phyloP scores from a whole-genome alignment of 306 rosid genomes.

The Ochetophila trinervis region DNA sequence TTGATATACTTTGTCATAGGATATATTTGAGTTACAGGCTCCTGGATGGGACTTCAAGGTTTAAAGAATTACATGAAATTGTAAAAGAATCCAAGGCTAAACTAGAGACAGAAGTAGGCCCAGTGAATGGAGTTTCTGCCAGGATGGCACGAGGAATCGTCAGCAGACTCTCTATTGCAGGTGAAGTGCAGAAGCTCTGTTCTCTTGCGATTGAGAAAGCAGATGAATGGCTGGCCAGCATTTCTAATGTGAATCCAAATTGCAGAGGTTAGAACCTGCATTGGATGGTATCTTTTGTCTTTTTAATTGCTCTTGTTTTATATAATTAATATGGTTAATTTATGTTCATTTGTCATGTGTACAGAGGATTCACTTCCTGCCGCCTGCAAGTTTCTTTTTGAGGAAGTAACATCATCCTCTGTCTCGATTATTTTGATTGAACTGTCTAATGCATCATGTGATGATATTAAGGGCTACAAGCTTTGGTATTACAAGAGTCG shows the following conservation, averaged over 20 bases:
- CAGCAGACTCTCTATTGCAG: conserved; percentile 89
- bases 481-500: conserved; percentile 88
- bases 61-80: conserved; percentile 76
- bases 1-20: conserved; percentile 83
- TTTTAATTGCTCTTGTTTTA: conserved; percentile 21
- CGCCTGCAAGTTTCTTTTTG: conserved; percentile 96
- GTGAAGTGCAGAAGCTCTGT: conserved; percentile 85
- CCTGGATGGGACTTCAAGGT: conserved; percentile 72
- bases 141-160: conserved; percentile 97
- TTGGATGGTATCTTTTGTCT: conserved; percentile 10
- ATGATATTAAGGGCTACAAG: conserved; percentile 77
- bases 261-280: conserved; percentile 58
- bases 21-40: conserved; percentile 93
- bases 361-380: conserved; percentile 98
- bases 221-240: conserved; percentile 69
- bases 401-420: conserved; percentile 73
- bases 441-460: conserved; percentile 54
- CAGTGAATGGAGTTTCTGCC: conserved; percentile 79
- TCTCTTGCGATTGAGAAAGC: conserved; percentile 86
- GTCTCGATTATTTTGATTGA: conserved; percentile 80
- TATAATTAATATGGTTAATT: conserved; percentile 16
- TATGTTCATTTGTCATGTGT: conserved; percentile 18
- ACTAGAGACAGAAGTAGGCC: conserved; percentile 90
- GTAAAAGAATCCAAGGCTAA: conserved; percentile 81
- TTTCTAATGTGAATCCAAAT: conserved; percentile 52